Evolutionary conservation across 176 grass and related monocot genomes (phyloP).

Genomic region (Carex parvula): DNA sequence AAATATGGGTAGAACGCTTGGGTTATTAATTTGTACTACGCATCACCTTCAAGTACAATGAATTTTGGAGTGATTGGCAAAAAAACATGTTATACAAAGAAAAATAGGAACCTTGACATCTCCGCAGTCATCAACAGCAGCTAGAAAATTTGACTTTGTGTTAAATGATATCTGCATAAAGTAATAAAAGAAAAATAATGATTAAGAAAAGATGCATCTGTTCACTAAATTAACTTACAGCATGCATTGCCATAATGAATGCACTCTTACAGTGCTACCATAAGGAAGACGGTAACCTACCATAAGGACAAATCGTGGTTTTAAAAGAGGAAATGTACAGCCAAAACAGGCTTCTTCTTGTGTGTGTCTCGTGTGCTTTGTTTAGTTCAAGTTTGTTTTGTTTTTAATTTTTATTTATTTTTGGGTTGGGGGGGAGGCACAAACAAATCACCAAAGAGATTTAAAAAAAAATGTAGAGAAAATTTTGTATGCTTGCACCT

Average conservation of each 20-base stretch:
- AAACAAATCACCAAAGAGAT: background rate
- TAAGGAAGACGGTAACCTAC: no score
- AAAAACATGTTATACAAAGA: background rate
- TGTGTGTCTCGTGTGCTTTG: background rate
- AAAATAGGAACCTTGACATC: constrained; percentile 75
- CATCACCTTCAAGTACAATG: background rate
- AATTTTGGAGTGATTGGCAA: background rate
- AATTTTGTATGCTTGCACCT: constrained; percentile 36
- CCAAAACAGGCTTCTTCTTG: background rate
- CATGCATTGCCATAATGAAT: background rate
- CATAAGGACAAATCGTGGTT: no score
- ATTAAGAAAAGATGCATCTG: background rate
- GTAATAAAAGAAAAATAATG: background rate
- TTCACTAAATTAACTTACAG: background rate
- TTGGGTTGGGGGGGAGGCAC: background rate
- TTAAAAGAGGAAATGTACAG: background rate
- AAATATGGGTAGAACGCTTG: background rate
- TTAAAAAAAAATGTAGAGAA: background rate
- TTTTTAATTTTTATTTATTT: background rate
- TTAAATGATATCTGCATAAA: constrained; percentile 65
- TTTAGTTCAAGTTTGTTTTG: background rate
- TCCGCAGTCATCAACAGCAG: constrained; percentile 89
- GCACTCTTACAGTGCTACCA: no score
- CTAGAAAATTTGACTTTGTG: constrained; percentile 69
- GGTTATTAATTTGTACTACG: background rate